Percentiles rank a stretch among this genome's conserved stretches.
phyloP scores from a whole-genome alignment of 495 filamentous ascomycete species.

The Cryomyces minteri region DNA sequence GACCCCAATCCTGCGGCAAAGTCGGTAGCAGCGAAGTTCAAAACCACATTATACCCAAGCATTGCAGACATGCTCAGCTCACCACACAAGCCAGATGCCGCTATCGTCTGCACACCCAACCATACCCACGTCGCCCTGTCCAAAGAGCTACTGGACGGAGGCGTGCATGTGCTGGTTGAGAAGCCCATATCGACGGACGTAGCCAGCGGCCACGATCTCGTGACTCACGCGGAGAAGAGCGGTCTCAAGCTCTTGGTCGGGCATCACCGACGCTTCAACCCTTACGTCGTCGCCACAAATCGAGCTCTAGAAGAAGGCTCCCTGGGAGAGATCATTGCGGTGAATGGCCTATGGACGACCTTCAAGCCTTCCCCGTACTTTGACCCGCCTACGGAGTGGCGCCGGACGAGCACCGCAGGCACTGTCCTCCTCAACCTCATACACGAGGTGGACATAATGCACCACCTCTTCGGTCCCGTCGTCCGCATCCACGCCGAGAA shows the following conservation, averaged over 20 bases:
- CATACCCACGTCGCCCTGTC: slow-evolving; percentile 33
- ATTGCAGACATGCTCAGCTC: slow-evolving; percentile 25
- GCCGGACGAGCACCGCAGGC: slow-evolving; percentile 25
- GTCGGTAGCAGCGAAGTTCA: slow-evolving; percentile 13
- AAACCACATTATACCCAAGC: slow-evolving; percentile 19
- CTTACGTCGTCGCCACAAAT: slow-evolving; percentile 32
- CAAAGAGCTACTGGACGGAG: slow-evolving; percentile 27
- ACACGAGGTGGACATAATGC: slow-evolving; percentile 40
- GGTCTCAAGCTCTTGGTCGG: slow-evolving; percentile 34
- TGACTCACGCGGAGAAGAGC: slow-evolving; percentile 6
- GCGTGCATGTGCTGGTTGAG: slow-evolving; percentile 37
- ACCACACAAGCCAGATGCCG: slow-evolving; percentile 26
- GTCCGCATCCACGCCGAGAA: slow-evolving; percentile 30
- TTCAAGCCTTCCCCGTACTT: slow-evolving; percentile 36
- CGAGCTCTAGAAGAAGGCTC: slow-evolving; percentile 19
- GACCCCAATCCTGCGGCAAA: slow-evolving; percentile 25
- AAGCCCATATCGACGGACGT: slow-evolving; percentile 34
- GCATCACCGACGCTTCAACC: slow-evolving; percentile 43
- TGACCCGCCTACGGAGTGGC: slow-evolving; percentile 28
- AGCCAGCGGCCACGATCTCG: slow-evolving; percentile 19
- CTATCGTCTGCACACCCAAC: slow-evolving; percentile 43
- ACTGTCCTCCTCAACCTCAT: slow-evolving; percentile 40
- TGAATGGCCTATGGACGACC: slow-evolving; percentile 35
- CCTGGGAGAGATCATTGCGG: slow-evolving; percentile 29
- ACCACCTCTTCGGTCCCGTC: slow-evolving; percentile 37